phyloP scores from a whole-genome alignment of 2,329 filamentous ascomycete genomes.

The Aspergillus transmontanensis region DNA sequence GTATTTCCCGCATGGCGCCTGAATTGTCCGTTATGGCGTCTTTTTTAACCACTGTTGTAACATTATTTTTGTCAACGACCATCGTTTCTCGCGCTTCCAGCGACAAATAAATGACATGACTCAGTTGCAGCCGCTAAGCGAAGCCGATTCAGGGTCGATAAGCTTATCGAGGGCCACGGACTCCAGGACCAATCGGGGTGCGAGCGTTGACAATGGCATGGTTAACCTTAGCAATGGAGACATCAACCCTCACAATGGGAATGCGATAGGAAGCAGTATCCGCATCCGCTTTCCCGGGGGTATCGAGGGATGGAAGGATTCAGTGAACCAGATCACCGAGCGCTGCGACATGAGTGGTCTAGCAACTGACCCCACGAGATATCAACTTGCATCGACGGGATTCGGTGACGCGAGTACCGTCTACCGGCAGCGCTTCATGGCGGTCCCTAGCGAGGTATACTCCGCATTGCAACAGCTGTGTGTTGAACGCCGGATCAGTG shows the following conservation, averaged over 20 bases:
- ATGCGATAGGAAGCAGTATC: not conserved
- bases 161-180: not conserved
- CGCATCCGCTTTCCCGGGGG: not conserved
- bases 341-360: not conserved
- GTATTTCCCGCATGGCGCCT: not conserved
- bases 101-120: not conserved
- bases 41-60: not conserved
- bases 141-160: not conserved
- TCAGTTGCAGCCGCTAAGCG: too few species aligned
- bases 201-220: not conserved
- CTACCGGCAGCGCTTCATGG: not conserved
- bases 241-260: not conserved
- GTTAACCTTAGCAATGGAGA: not conserved
- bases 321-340: not conserved
- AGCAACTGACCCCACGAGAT: not conserved
- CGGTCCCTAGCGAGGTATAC: not conserved
- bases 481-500: not conserved
- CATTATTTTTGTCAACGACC: not conserved
- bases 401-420: not conserved
- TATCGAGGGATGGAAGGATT: not conserved
- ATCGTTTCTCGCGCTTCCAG: not conserved
- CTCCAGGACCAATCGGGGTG: not conserved
- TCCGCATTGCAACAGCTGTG: not conserved
- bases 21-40: not conserved
- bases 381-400: not conserved